phyloP scores from a whole-genome alignment of 352 stramenopile genomes.

The Aphanomyces euteiches region DNA sequence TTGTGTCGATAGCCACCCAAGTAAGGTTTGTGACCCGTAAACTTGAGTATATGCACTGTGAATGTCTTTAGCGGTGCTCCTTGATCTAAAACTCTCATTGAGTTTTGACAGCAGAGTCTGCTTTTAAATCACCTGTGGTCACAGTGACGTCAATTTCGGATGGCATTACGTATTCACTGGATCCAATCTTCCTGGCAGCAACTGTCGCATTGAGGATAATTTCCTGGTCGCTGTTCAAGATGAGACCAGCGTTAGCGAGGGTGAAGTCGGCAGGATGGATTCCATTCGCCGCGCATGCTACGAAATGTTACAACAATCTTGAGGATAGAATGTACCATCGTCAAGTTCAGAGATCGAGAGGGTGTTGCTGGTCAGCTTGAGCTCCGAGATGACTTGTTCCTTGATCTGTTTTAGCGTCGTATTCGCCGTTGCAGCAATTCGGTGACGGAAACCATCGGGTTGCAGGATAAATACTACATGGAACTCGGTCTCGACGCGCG shows the following conservation, averaged over 20 bases:
- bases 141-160: slow-evolving; percentile 75
- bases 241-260: slow-evolving; percentile 21
- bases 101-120: slow-evolving; percentile 33
- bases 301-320: slow-evolving; percentile 16
- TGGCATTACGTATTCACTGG: slow-evolving; percentile 82
- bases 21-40: slow-evolving; percentile 74
- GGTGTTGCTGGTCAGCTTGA: slow-evolving; percentile 54
- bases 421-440: slow-evolving; percentile 49
- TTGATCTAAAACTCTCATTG: slow-evolving; percentile 39
- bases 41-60: slow-evolving; percentile 72
- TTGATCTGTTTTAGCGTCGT: slow-evolving; percentile 53
- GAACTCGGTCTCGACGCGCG: slow-evolving; percentile 41
- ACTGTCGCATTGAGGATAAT: slow-evolving; percentile 52
- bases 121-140: background rate
- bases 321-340: slow-evolving; percentile 19
- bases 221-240: slow-evolving; percentile 36
- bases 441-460: slow-evolving; percentile 69
- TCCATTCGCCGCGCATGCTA: slow-evolving; percentile 29
- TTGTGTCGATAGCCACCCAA: slow-evolving; percentile 86
- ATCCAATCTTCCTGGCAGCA: slow-evolving; percentile 35
- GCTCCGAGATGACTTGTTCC: slow-evolving; percentile 51
- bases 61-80: slow-evolving; percentile 45
- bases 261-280: slow-evolving; percentile 28
- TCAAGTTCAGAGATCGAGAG: slow-evolving; percentile 60
- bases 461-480: slow-evolving; percentile 64